Evolutionary conservation across 2,329 filamentous ascomycete species (phyloP).

Genomic region (Exophiala lecanii-corni): DNA sequence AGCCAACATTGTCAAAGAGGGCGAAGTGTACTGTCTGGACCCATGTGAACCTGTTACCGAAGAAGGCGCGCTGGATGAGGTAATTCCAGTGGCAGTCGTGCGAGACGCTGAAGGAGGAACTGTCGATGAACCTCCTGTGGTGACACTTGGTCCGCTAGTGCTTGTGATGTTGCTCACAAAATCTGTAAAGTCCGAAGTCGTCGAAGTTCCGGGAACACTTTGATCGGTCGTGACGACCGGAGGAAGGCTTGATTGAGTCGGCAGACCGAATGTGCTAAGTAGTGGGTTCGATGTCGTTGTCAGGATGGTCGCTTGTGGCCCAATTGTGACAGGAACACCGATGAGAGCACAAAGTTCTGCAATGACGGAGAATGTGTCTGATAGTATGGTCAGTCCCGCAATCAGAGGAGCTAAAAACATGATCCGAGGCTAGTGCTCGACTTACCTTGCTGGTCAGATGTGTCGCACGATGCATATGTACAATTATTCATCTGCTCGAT

Average conservation of each 20-base stretch:
- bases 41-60: too few relatives aligned
- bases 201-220: conserved; percentile 2
- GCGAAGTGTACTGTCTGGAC: too few relatives aligned
- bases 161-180: not conserved
- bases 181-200: conserved; percentile 2
- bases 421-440: not conserved
- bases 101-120: too few relatives aligned
- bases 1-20: too few relatives aligned
- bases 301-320: conserved; percentile 22
- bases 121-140: too few relatives aligned
- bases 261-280: conserved; percentile 19
- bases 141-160: not conserved
- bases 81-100: too few relatives aligned
- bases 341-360: conserved; percentile 24
- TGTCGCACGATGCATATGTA: conserved; percentile 19
- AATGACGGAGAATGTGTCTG: conserved; percentile 21
- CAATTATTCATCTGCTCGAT: conserved; percentile 23
- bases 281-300: conserved; percentile 15
- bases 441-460: conserved; percentile 21
- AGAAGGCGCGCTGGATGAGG: too few relatives aligned
- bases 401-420: not conserved
- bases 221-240: conserved; percentile 8
- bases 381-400: conserved; percentile 3
- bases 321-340: conserved; percentile 16
- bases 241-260: conserved; percentile 16